Conservation (phyloP, 306 rosid genomes). For the Cucurbita maxima region DNA sequence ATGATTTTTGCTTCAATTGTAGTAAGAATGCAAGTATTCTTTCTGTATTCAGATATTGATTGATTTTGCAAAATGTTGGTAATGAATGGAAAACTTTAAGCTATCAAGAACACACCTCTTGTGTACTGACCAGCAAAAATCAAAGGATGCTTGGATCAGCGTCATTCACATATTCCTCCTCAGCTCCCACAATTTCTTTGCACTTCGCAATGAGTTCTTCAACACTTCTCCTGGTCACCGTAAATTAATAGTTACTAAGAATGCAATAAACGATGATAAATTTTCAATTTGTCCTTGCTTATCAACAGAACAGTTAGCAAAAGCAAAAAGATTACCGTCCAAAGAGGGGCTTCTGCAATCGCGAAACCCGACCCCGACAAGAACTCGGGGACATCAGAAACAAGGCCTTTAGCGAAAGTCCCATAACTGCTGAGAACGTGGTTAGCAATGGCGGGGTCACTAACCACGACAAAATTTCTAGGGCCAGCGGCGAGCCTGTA, state of each 20-base stretch:
- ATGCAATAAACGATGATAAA: not conserved
- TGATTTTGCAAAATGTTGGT: not conserved
- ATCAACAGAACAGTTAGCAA: not conserved
- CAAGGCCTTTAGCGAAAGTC: constrained; percentile 59
- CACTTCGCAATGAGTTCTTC: constrained; percentile 83
- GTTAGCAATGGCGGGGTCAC: constrained; percentile 85
- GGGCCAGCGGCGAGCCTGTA: constrained; percentile 88
- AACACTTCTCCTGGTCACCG: constrained; percentile 51
- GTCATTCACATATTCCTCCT: constrained; percentile 75
- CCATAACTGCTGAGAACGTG: constrained; percentile 80
- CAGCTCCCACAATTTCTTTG: constrained; percentile 80
- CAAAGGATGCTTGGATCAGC: constrained; percentile 86
- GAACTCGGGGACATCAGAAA: constrained; percentile 82
- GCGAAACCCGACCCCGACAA: constrained; percentile 82
- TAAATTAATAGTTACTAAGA: not conserved
- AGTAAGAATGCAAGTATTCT: not conserved
- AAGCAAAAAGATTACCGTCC: constrained; percentile 53
- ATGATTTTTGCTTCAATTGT: not conserved
- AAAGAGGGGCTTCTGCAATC: constrained; percentile 87
- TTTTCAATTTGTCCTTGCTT: not conserved
- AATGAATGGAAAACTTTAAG: not conserved
- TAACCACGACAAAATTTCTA: constrained; percentile 74
- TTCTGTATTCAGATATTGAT: not conserved
- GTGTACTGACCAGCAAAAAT: constrained; percentile 84
- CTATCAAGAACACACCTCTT: constrained; percentile 41